These are phyloP conservation scores for Irpex sp. DNA, from an alignment of 1,284 basidiomycete genomes.

Conservation along the genomic window DNA sequence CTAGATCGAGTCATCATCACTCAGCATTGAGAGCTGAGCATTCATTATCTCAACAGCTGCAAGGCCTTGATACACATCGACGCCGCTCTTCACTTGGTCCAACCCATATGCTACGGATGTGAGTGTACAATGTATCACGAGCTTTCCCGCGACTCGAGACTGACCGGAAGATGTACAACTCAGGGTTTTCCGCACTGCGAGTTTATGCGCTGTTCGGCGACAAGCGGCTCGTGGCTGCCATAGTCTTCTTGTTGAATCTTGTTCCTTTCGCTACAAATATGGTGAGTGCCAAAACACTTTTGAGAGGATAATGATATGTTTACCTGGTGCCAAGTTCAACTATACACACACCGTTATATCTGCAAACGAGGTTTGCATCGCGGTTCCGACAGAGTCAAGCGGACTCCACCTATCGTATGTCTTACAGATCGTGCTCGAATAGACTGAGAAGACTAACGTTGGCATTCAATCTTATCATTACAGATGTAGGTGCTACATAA, in stretches of 20 bases:
- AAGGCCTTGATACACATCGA: neutral
- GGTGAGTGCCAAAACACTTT: neutral
- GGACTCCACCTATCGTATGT: too few relatives aligned
- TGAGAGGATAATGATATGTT: neutral
- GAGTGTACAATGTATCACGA: neutral
- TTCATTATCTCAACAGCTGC: neutral
- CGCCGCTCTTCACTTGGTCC: neutral
- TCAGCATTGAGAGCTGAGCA: neutral
- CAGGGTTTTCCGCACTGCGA: neutral
- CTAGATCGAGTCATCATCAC: neutral
- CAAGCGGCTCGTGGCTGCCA: neutral
- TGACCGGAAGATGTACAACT: neutral
- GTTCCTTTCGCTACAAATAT: neutral
- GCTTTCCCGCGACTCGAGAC: too few relatives aligned
- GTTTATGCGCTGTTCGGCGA: neutral
- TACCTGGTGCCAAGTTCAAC: neutral
- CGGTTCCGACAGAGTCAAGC: too few relatives aligned
- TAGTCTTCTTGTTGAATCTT: neutral
- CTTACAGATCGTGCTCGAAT: too few relatives aligned
- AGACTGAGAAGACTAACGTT: too few relatives aligned
- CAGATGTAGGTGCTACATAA: too few relatives aligned
- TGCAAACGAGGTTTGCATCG: too few relatives aligned
- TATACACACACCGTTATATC: neutral
- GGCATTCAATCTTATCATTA: too few relatives aligned
- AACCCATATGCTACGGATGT: neutral